These are phyloP conservation scores for Marasmius oreades DNA, from an alignment of 1,284 basidiomycete genomes.

Conservation along the genomic window DNA sequence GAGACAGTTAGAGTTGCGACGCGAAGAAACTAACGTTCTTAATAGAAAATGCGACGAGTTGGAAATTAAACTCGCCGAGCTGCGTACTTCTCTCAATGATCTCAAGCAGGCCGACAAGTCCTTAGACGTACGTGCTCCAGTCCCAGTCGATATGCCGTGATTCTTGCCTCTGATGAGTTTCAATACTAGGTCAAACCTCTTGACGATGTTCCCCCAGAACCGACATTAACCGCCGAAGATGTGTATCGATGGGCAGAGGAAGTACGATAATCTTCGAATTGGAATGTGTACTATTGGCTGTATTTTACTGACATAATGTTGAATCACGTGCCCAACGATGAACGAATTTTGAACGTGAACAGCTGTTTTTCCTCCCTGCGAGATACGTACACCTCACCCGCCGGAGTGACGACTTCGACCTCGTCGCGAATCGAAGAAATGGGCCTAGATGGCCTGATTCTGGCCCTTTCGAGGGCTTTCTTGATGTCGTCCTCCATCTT, in stretches of 20 bases:
- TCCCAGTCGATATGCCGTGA: background rate
- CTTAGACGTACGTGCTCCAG: background rate
- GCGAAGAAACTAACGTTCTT: constrained; percentile 60
- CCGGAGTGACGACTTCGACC: background rate
- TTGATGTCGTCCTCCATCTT: background rate
- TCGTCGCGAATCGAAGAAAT: background rate
- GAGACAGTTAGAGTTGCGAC: constrained; percentile 64
- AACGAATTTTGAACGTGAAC: background rate
- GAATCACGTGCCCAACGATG: background rate
- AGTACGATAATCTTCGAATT: constrained; percentile 22
- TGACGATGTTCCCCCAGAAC: too few species aligned
- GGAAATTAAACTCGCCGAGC: constrained; percentile 54
- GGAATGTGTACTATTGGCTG: background rate
- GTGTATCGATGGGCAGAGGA: constrained; percentile 64
- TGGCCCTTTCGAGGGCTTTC: background rate
- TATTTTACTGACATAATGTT: constrained; percentile 1
- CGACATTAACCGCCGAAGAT: constrained; percentile 28
- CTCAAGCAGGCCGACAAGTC: constrained; percentile 5
- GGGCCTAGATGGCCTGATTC: background rate
- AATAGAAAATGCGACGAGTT: constrained; percentile 67
- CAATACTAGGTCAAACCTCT: too few species aligned
- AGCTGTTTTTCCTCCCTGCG: background rate
- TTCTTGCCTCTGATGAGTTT: background rate
- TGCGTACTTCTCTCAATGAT: constrained; percentile 38
- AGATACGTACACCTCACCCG: background rate